These are phyloP conservation scores for Botrytis tulipae DNA, from an alignment of 2,329 filamentous ascomycete genomes.

Conservation along the genomic window DNA sequence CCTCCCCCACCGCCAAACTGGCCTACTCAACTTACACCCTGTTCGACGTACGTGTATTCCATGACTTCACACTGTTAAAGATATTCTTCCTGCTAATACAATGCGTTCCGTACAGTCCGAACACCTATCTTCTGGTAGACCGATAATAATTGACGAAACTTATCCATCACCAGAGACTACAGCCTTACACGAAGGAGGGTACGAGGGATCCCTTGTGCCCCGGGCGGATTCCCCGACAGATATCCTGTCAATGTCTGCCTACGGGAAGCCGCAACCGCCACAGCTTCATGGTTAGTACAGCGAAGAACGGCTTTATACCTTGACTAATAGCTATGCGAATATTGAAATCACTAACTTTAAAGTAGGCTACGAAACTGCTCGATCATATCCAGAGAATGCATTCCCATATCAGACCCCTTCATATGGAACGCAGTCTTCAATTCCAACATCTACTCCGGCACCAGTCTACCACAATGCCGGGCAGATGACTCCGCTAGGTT, in stretches of 20 bases:
- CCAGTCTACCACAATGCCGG: conserved; percentile 34
- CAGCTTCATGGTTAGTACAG: conserved; percentile 75
- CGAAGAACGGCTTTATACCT: neutral
- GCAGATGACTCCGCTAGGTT: conserved; percentile 36
- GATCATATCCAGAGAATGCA: conserved; percentile 43
- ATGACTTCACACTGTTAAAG: neutral
- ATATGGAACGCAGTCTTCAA: conserved; percentile 49
- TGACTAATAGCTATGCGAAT: conserved; percentile 15
- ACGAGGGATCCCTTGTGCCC: conserved; percentile 40
- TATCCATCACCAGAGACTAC: conserved; percentile 40
- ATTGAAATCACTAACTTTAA: conserved; percentile 23
- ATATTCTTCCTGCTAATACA: conserved; percentile 26
- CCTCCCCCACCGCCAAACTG: conserved; percentile 38
- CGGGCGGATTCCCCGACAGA: conserved; percentile 37
- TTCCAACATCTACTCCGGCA: conserved; percentile 41
- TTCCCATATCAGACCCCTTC: conserved; percentile 48
- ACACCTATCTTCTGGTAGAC: conserved; percentile 33
- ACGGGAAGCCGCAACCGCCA: conserved; percentile 71
- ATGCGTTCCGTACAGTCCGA: conserved; percentile 32
- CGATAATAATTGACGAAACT: conserved; percentile 40
- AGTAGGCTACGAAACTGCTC: conserved; percentile 37
- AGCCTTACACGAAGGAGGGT: conserved; percentile 40
- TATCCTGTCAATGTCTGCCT: conserved; percentile 73
- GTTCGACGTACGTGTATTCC: conserved; percentile 36
- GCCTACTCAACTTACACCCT: conserved; percentile 38